Evolutionary conservation across 106 monocot species (phyloP), one percentile per base, ranked within the genome.

Genomic region (Dendrobium catenatum): DNA sequence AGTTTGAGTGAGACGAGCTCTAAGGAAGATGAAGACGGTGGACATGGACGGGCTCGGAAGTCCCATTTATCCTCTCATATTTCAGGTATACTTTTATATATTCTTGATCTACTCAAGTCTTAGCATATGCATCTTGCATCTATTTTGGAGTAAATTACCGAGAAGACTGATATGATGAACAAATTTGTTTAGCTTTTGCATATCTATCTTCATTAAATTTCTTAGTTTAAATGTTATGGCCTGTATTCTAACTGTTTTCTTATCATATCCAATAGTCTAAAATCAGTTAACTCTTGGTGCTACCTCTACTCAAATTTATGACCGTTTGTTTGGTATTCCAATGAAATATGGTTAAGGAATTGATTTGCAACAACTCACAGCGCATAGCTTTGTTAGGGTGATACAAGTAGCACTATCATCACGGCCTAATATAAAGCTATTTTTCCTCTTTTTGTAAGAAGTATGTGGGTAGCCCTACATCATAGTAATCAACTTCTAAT

Each of bases 1-100:
- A 86, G 82, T 76, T 33, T 78, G 44, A 87, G 83, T 76, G 88
- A 74, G 55, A 79, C 84, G 55, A 87, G 84, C 77, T 89, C 83
- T 76, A 89, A 90, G 22, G 85, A 90, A 81, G 86, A 82, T 67
- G 73, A 47, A 56, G 82, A 76, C 48, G 79, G 86, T 29, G 70
- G 77, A 72, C 78, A 9, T 11, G 33, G 47, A 18, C 44, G 67
- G n/a, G 16, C 33, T 6, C 70, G 59, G 75, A 91, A 85, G 74
- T 85, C 88, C n/a, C 89, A 91, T 67, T 73, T 80, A 40, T 26
- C 88, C 49, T 83, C 88, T 58, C 83, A 79, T 17, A 47, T 77
- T 78, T 80, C 81, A 78, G 91, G 94, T 94, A 79, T 76, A 49
- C 15, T 76, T 49, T 49, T 31, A 20, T 24, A 44, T 44, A 20